Conservation (phyloP, 306 rosid genomes). For the Cucurbita maxima region DNA sequence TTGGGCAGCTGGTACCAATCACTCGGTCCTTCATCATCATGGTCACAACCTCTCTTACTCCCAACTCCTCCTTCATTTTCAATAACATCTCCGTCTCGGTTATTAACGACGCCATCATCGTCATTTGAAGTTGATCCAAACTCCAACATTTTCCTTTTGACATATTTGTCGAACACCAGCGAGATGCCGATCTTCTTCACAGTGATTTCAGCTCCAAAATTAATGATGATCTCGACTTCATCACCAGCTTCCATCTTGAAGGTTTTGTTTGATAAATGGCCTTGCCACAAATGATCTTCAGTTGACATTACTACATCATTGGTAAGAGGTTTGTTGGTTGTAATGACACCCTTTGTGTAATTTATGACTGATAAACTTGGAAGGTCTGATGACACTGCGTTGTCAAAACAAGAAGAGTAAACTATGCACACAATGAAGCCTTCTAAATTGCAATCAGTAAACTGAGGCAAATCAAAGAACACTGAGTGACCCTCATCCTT, state of each 20-base stretch:
- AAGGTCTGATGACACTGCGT: background rate
- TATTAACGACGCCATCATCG: background rate
- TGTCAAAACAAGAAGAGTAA: background rate
- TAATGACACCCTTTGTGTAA: background rate
- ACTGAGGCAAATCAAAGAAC: conserved; percentile 3
- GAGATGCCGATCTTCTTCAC: conserved; percentile 11
- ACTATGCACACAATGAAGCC: background rate
- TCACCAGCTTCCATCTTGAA: conserved; percentile 13
- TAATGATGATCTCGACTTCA: background rate
- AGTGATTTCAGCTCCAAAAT: background rate
- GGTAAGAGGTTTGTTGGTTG: background rate
- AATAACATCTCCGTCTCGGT: background rate
- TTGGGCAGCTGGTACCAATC: background rate
- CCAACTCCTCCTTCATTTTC: background rate
- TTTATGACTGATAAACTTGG: conserved; percentile 1
- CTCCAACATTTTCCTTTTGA: background rate
- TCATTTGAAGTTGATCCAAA: background rate
- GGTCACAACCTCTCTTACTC: background rate
- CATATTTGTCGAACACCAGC: background rate
- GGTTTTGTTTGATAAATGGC: background rate
- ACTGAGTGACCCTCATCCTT: background rate
- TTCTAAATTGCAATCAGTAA: background rate
- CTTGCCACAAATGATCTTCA: conserved; percentile 13
- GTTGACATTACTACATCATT: background rate
- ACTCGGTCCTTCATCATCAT: background rate